These are phyloP conservation scores for Claviceps pazoutovae DNA, from an alignment of 2,329 filamentous ascomycete genomes.

Conservation along the genomic window DNA sequence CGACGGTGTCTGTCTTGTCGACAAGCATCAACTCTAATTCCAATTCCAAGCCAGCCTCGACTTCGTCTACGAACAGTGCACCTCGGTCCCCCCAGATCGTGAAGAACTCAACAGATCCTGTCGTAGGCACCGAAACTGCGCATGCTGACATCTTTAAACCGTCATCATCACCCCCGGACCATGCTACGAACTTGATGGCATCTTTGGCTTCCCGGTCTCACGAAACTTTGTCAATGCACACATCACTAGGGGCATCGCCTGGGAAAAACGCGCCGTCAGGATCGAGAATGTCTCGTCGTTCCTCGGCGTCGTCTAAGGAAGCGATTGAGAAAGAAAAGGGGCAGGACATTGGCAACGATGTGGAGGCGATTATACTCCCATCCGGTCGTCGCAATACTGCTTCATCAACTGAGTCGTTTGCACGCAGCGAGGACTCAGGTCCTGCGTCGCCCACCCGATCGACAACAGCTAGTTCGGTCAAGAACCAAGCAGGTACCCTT, in stretches of 20 bases:
- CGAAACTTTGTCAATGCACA: slow-evolving; percentile 35
- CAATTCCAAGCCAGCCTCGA: slow-evolving; percentile 4
- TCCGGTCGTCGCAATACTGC: slow-evolving; percentile 23
- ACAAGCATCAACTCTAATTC: slow-evolving; percentile 33
- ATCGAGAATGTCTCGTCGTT: slow-evolving; percentile 30
- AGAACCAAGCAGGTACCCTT: slow-evolving; percentile 25
- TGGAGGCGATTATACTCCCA: slow-evolving; percentile 14
- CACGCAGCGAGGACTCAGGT: slow-evolving; percentile 11
- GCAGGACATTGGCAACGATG: slow-evolving; percentile 19
- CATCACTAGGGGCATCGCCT: slow-evolving; percentile 21
- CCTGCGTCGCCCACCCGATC: slow-evolving; percentile 18
- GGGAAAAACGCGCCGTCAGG: slow-evolving; percentile 20
- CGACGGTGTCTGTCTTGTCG: slow-evolving; percentile 27
- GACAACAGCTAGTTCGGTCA: slow-evolving; percentile 22
- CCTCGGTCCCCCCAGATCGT: slow-evolving; percentile 21
- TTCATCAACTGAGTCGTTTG: slow-evolving; percentile 22
- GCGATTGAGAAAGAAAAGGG: slow-evolving; percentile 26
- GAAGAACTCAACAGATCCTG: slow-evolving; percentile 42
- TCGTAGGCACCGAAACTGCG: slow-evolving; percentile 52
- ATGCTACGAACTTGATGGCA: slow-evolving; percentile 52
- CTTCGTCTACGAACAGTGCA: slow-evolving; percentile 19
- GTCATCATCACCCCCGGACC: slow-evolving; percentile 40
- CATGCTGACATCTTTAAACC: slow-evolving; percentile 51
- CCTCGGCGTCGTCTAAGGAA: slow-evolving; percentile 35
- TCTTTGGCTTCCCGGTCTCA: slow-evolving; percentile 50